These are phyloP conservation scores for Sporobolus alterniflorus DNA, from an alignment of 202 grass and related monocot species.

Conservation along the genomic window DNA sequence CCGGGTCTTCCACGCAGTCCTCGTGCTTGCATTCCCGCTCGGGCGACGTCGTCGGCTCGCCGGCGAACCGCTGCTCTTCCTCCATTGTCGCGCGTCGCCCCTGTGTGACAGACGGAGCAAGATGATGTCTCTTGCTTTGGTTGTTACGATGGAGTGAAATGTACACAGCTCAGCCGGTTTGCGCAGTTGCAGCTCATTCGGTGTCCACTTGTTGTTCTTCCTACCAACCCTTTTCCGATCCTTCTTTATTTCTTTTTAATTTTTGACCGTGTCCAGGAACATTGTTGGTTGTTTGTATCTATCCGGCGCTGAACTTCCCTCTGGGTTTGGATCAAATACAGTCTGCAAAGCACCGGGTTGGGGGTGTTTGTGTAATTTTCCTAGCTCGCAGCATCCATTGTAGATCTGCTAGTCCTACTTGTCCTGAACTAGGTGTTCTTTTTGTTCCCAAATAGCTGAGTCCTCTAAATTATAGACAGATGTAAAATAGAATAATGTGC, in stretches of 20 bases:
- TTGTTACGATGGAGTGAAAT: constrained; percentile 4
- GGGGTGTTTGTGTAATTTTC: neutral
- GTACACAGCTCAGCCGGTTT: constrained; percentile 11
- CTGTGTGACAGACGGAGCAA: neutral
- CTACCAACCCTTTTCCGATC: neutral
- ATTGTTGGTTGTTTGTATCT: neutral
- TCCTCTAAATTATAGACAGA: neutral
- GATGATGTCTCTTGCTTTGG: neutral
- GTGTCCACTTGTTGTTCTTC: constrained; percentile 7
- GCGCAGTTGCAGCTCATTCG: neutral
- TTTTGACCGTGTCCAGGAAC: neutral
- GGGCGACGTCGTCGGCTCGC: neutral
- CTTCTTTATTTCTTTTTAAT: neutral
- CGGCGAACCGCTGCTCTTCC: constrained; percentile 45
- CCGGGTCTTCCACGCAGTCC: constrained; percentile 11
- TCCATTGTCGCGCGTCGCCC: constrained; percentile 30
- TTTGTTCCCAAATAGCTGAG: neutral
- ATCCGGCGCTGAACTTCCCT: constrained; percentile 5
- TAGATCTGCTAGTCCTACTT: neutral
- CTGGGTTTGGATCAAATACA: neutral
- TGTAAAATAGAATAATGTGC: too few species aligned
- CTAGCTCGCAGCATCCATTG: neutral
- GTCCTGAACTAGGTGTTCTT: neutral
- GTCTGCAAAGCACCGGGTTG: neutral
- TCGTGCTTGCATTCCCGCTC: constrained; percentile 43